Conservation (phyloP, 2,329 filamentous ascomycete species). For the Daldinia sp. region DNA sequence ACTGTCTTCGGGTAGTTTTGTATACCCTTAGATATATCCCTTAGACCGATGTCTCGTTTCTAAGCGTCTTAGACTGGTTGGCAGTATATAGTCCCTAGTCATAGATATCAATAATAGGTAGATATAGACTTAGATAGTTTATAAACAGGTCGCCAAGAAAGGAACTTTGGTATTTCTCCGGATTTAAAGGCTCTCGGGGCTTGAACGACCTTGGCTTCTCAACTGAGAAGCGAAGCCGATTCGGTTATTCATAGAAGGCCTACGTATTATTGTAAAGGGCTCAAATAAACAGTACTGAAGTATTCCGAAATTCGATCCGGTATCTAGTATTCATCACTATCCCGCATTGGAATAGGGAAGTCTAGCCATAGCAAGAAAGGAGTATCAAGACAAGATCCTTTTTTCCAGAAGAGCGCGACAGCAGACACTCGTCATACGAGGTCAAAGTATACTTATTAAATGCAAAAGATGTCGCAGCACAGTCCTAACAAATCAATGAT, state of each 20-base stretch:
- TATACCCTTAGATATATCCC: background rate
- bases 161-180: background rate
- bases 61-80: background rate
- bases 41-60: background rate
- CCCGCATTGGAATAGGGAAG: background rate
- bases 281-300: background rate
- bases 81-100: background rate
- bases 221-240: background rate
- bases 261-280: background rate
- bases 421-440: constrained; percentile 10
- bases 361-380: constrained; percentile 5
- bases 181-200: background rate
- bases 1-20: constrained; percentile 35
- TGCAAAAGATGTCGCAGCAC: background rate
- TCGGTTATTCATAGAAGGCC: background rate
- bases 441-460: background rate
- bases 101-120: background rate
- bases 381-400: constrained; percentile 7
- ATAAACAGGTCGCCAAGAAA: too few relatives aligned
- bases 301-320: background rate
- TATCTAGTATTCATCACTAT: background rate
- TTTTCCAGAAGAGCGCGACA: background rate
- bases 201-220: background rate
- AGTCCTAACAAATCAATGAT: background rate
- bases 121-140: background rate